Evolutionary conservation across 2,329 filamentous ascomycete species (phyloP).

Genomic region (Neofusicoccum umdonicola): DNA sequence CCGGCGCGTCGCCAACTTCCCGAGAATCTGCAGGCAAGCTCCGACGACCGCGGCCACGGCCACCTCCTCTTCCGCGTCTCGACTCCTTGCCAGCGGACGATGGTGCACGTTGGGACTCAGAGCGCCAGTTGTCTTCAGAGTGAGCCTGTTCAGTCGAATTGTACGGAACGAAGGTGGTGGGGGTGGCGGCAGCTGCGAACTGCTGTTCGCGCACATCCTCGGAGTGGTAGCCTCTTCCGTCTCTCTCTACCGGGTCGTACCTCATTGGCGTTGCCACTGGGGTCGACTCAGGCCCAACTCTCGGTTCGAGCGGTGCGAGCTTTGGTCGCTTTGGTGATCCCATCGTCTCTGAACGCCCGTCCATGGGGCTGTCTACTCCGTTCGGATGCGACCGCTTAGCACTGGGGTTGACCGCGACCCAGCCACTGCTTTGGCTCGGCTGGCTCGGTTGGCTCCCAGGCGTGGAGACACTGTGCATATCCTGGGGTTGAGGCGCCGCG

Average conservation of each 20-base stretch:
- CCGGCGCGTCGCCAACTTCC: constrained; percentile 34
- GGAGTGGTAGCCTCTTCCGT: not conserved
- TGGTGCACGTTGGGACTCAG: constrained; percentile 30
- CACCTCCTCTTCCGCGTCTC: constrained; percentile 24
- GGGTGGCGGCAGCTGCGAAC: constrained; percentile 22
- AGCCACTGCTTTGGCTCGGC: constrained; percentile 32
- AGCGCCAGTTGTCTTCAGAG: constrained; percentile 32
- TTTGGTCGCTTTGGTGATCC: constrained; percentile 48
- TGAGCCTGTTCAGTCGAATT: constrained; percentile 25
- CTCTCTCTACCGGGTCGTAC: constrained; percentile 6
- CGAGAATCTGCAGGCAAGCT: constrained; percentile 27
- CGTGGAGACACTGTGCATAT: not conserved
- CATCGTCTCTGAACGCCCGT: constrained; percentile 28
- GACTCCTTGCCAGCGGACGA: constrained; percentile 15
- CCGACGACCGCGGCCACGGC: constrained; percentile 43
- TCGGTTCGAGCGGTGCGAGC: constrained; percentile 39
- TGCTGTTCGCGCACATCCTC: constrained; percentile 2
- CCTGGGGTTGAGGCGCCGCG: not conserved
- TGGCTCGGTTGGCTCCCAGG: not conserved
- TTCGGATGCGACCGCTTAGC: constrained; percentile 39
- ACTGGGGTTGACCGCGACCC: constrained; percentile 45
- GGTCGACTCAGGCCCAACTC: constrained; percentile 26
- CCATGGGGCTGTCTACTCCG: constrained; percentile 34
- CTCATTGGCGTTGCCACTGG: not conserved
- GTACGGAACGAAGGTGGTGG: constrained; percentile 26